Conservation (phyloP, 225 moss, liverwort and hornwort species). For the Marchantia paleacea region DNA sequence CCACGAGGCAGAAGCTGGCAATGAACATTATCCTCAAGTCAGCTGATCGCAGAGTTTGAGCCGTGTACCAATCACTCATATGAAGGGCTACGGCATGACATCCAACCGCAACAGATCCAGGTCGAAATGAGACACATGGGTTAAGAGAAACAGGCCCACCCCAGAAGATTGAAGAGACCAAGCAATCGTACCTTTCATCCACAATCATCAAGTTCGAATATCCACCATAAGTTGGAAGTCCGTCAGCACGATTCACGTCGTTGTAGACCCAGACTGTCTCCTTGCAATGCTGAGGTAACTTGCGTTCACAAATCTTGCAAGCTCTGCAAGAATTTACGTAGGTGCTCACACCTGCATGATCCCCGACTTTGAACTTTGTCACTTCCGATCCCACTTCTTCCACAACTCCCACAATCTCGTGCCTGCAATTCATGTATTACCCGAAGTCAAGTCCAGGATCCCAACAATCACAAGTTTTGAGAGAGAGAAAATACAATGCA, state of each 20-base stretch:
- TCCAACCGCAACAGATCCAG: too few relatives aligned
- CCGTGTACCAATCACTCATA: too few relatives aligned
- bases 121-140: too few relatives aligned
- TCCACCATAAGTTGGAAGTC: constrained; percentile 53
- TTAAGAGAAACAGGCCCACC: constrained; percentile 1
- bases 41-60: not conserved
- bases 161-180: constrained; percentile 20
- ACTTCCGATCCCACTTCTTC: constrained; percentile 35
- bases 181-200: constrained; percentile 21
- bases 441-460: not conserved
- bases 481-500: not conserved
- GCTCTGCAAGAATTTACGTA: constrained; percentile 37
- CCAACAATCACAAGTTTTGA: not conserved
- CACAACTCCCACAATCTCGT: constrained; percentile 34
- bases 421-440: constrained; percentile 22
- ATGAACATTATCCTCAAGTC: not conserved
- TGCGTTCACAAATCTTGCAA: constrained; percentile 10
- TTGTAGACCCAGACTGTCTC: constrained; percentile 49
- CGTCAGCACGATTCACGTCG: constrained; percentile 29
- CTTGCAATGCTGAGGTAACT: constrained; percentile 34
- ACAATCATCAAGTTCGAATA: constrained; percentile 52
- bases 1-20: constrained; percentile 52
- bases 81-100: too few relatives aligned
- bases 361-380: constrained; percentile 36
- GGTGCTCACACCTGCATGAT: constrained; percentile 39